phyloP scores from a whole-genome alignment of 352 stramenopile species.

The Pythium sukuiense region DNA sequence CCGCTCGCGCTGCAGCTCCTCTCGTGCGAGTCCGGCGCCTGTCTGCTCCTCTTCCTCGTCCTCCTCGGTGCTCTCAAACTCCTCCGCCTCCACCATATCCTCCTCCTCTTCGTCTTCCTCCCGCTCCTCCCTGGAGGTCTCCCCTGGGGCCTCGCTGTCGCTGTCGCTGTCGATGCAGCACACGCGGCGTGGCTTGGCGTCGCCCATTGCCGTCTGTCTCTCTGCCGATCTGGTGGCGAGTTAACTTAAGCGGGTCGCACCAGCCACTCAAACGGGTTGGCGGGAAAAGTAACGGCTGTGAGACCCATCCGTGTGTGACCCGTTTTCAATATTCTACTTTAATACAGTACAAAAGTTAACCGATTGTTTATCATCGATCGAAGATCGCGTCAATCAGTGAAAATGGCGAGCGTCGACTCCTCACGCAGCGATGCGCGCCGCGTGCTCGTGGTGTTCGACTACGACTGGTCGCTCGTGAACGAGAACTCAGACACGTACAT shows the following conservation, averaged over 20 bases:
- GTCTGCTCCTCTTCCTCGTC: conserved; percentile 7
- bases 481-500: conserved; percentile 83
- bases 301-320: not conserved
- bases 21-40: conserved; percentile 45
- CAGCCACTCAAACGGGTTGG: conserved; percentile 23
- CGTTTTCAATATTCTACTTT: conserved; percentile 6
- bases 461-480: conserved; percentile 84
- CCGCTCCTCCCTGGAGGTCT: conserved; percentile 5
- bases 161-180: conserved; percentile 15
- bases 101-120: conserved; percentile 1
- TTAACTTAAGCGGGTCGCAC: conserved; percentile 13
- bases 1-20: conserved; percentile 55
- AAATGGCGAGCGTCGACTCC: conserved; percentile 3
- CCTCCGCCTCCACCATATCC: not conserved
- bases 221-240: conserved; percentile 5
- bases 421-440: conserved; percentile 4
- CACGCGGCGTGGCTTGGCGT: not conserved
- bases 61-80: not conserved
- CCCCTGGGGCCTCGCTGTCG: conserved; percentile 7
- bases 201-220: not conserved
- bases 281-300: conserved; percentile 20
- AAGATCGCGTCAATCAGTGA: not conserved
- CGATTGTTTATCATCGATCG: not conserved
- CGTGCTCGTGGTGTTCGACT: conserved; percentile 78
- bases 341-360: not conserved